Conservation (phyloP, 768 basidiomycete genomes). For the Xanthoconium stramineum region DNA sequence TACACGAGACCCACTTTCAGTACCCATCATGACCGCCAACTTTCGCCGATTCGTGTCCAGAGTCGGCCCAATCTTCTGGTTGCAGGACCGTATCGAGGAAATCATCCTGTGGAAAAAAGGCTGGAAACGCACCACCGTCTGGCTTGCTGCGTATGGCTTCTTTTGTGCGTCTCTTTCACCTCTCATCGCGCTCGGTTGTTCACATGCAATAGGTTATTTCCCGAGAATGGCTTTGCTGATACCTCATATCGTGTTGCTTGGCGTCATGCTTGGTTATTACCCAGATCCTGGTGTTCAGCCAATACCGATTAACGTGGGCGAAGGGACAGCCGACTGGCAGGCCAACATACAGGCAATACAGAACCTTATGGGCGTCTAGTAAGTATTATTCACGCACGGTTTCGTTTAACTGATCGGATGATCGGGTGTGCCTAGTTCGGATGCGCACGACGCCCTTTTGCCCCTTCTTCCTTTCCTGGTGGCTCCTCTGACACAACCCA, state of each 20-base stretch:
- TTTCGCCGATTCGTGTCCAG: constrained; percentile 78
- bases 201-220: constrained; percentile 56
- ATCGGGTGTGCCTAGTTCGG: constrained; percentile 45
- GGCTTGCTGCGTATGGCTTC: constrained; percentile 76
- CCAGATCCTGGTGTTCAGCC: constrained; percentile 38
- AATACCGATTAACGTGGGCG: constrained; percentile 39
- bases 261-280: constrained; percentile 64
- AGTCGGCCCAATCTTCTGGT: constrained; percentile 81
- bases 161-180: constrained; percentile 56
- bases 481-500: constrained; percentile 46
- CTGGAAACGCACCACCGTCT: constrained; percentile 66
- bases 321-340: constrained; percentile 77
- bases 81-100: constrained; percentile 87
- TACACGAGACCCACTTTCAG: constrained; percentile 65
- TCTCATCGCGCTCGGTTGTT: background rate
- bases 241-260: constrained; percentile 61
- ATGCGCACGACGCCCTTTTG: constrained; percentile 51
- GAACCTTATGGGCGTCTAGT: constrained; percentile 86
- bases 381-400: constrained; percentile 24
- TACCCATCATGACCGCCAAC: constrained; percentile 60
- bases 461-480: constrained; percentile 43
- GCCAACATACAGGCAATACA: constrained; percentile 88
- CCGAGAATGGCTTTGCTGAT: constrained; percentile 69
- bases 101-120: constrained; percentile 78
- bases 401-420: background rate